Evolutionary conservation across 2,329 filamentous ascomycete species (phyloP).

Genomic region (Verticillium longisporum): DNA sequence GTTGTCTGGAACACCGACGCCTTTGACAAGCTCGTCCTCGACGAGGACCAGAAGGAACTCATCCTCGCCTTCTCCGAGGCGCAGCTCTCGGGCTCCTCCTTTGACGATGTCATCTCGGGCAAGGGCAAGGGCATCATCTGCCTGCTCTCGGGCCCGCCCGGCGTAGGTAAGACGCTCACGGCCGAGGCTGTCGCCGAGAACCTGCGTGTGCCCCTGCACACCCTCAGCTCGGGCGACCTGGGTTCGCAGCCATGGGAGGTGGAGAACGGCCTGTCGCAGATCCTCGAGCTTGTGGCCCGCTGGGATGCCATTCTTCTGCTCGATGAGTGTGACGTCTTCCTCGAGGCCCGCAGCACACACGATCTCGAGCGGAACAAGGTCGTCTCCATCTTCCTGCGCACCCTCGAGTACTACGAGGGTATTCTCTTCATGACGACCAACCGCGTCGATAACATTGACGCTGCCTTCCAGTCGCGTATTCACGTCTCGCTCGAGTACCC

Average conservation of each 20-base stretch:
- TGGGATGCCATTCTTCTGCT: slow-evolving; percentile 83
- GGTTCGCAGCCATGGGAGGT: slow-evolving; percentile 58
- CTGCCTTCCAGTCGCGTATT: slow-evolving; percentile 22
- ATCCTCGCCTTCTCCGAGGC: slow-evolving; percentile 42
- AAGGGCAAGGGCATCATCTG: slow-evolving; percentile 58
- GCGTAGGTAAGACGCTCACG: slow-evolving; percentile 44
- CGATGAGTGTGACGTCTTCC: slow-evolving; percentile 79
- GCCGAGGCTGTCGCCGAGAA: slow-evolving; percentile 43
- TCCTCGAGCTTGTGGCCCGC: slow-evolving; percentile 73
- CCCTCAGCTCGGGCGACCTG: slow-evolving; percentile 59
- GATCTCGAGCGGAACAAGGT: slow-evolving; percentile 49
- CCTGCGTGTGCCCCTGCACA: slow-evolving; percentile 41
- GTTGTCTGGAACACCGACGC: slow-evolving; percentile 41
- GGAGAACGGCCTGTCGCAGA: slow-evolving; percentile 66
- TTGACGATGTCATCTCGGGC: slow-evolving; percentile 46
- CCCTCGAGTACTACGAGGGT: slow-evolving; percentile 43
- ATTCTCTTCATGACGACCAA: slow-evolving; percentile 47
- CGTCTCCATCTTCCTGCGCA: slow-evolving; percentile 58
- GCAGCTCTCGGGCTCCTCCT: slow-evolving; percentile 35
- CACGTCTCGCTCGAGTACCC: slow-evolving; percentile 36
- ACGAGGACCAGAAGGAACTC: slow-evolving; percentile 41
- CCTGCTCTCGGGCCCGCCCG: slow-evolving; percentile 39
- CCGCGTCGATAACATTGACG: slow-evolving; percentile 30
- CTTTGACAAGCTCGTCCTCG: slow-evolving; percentile 42
- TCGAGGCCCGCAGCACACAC: slow-evolving; percentile 40